Evolutionary conservation across 306 rosid genomes (phyloP).

Genomic region (Comarum palustre): DNA sequence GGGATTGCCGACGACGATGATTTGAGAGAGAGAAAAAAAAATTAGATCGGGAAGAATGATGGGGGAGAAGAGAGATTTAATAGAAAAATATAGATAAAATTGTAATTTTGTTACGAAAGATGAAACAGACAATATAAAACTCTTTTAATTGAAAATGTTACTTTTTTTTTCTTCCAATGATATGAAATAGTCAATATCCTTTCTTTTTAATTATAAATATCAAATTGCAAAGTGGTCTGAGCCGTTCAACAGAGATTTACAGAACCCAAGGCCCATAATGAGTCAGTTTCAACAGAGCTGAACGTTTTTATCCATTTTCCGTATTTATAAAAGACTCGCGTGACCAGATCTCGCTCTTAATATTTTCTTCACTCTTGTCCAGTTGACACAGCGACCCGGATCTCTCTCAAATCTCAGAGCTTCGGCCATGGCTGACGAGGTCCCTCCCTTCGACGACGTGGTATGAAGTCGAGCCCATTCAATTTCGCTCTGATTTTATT

Average conservation of each 20-base stretch:
- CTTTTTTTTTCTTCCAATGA: too few species aligned
- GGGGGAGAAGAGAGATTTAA: too few species aligned
- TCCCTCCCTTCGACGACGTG: slow-evolving; percentile 50
- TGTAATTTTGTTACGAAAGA: too few species aligned
- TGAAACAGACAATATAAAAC: too few species aligned
- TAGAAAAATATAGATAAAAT: too few species aligned
- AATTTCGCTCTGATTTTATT: background rate
- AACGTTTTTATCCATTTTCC: background rate
- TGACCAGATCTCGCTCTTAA: background rate
- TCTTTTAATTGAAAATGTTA: too few species aligned
- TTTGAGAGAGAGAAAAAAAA: too few species aligned
- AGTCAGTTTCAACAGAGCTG: background rate
- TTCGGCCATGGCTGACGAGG: slow-evolving; percentile 48
- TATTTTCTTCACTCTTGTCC: background rate
- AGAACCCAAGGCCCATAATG: background rate
- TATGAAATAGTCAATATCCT: too few species aligned
- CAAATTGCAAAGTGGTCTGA: too few species aligned
- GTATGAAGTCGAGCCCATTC: slow-evolving; percentile 22
- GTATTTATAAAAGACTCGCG: background rate
- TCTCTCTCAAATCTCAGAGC: slow-evolving; percentile 21
- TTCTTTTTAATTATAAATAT: too few species aligned
- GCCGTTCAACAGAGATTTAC: background rate
- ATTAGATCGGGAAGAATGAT: too few species aligned
- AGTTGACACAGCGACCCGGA: slow-evolving; percentile 14
- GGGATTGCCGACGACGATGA: too few species aligned